Evolutionary conservation across 2,329 filamentous ascomycete genomes (phyloP), one percentile per base, ranked within the genome.

Genomic region (Calonectria naviculata): DNA sequence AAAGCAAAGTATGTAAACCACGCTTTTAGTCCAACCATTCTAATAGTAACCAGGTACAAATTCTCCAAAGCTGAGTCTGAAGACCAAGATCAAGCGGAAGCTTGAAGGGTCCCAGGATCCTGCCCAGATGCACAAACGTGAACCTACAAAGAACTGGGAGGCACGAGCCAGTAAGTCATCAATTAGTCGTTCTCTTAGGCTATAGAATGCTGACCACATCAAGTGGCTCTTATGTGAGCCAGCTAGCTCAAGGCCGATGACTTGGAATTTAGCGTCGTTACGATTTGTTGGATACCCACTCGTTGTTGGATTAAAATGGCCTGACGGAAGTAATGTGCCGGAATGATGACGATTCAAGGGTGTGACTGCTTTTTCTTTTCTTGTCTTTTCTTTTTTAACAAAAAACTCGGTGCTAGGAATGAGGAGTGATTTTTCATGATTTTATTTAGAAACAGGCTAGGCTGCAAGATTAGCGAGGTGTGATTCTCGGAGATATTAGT

Each of bases 101-200:
- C 67, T 78, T 6, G 62, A 56, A 17, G 67, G 71, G 4, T 75
- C 75, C 4, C 65, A 74, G 26, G 75, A 78, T 44, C 77, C 77
- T 21, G 64, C 71, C 36, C 74, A 75, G 62, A 76, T 68, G 64
- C 71, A 66, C 5, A 73, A 65, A 38, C 42, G 54, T 17, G 74
- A 78, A 12, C 74, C 75, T 4, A 70, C 66, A 49, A 78, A 78
- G 72, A 77, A 75, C 7, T 78, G 77, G 77, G 77, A 78, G 34
- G 77, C 77, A 8, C 77, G 77, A 63, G 72, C 73, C 52, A 68
- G 77, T 78, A 65, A 72, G 77, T 66, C 12, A 41, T 44, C 56
- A 36, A 61, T 52, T 38, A 34, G 21, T 19, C 31, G 52, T 6
- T 17, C 10, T 26, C 21, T 38, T 3, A 21, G 5, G 17, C 17